A percentile compares a stretch with the other conserved stretches of the same genome.
Evolutionary conservation across 164 flowering plant genomes (phyloP).

Genomic region (Magnolia kwangsiensis): DNA sequence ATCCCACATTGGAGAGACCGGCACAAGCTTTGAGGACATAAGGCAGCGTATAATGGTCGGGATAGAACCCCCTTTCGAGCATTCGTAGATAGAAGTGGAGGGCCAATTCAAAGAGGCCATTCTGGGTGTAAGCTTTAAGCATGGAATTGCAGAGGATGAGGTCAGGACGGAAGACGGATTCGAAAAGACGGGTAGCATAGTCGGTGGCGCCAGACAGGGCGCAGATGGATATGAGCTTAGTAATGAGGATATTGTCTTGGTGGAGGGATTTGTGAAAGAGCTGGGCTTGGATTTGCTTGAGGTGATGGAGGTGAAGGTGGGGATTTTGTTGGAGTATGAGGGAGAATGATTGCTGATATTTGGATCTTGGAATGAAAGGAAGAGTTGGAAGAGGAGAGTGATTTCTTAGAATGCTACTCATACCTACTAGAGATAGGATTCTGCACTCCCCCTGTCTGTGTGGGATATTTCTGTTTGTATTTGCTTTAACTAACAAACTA

Average conservation of each 20-base stretch:
- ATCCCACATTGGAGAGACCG: not conserved
- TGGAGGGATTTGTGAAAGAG: conserved; percentile 19
- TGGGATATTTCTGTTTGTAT: not conserved
- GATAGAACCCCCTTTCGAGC: conserved; percentile 2
- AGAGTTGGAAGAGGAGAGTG: not conserved
- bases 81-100: conserved; percentile 9
- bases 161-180: conserved; percentile 17
- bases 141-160: conserved; percentile 27
- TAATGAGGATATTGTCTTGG: conserved; percentile 21
- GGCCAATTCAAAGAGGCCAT: conserved; percentile 6
- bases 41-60: conserved; percentile 16
- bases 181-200: conserved; percentile 18
- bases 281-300: conserved; percentile 27
- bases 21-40: conserved; percentile 20
- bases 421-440: not conserved
- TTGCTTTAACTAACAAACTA: not conserved
- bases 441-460: too few relatives aligned
- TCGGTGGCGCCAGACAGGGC: conserved; percentile 13
- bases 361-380: conserved; percentile 12
- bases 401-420: not conserved
- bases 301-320: conserved; percentile 12
- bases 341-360: conserved; percentile 16
- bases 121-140: conserved; percentile 18
- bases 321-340: conserved; percentile 16
- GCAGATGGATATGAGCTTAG: conserved; percentile 16